A percentile compares a stretch with the other conserved stretches of the same genome.
Evolutionary conservation across 2,329 filamentous ascomycete species (phyloP).

Genomic region (Dothiorella sarmentorum): DNA sequence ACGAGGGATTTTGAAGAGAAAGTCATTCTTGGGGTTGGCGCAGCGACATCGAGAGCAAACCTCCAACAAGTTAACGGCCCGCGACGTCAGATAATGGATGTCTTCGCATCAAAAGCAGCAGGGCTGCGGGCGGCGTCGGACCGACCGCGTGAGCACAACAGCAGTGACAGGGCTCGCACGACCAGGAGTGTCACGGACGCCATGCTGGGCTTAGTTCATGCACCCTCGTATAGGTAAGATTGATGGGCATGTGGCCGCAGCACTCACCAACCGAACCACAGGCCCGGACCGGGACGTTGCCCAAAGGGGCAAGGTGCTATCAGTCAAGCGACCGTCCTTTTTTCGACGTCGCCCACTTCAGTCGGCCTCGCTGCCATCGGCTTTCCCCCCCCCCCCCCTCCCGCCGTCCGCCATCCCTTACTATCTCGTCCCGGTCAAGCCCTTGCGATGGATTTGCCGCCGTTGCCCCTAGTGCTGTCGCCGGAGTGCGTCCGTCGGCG

Average conservation of each 20-base stretch:
- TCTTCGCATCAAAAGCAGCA: background rate
- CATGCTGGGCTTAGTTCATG: background rate
- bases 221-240: constrained; percentile 7
- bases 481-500: background rate
- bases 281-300: constrained; percentile 5
- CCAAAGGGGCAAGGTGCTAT: background rate
- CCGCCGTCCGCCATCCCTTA: background rate
- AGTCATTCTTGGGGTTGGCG: constrained; percentile 16
- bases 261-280: constrained; percentile 7
- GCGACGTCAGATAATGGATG: background rate
- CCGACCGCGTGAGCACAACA: no score
- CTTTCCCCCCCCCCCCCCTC: no score
- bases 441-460: no score
- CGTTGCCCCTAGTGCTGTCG: background rate
- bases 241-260: constrained; percentile 9
- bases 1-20: constrained; percentile 20
- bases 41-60: background rate
- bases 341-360: constrained; percentile 7
- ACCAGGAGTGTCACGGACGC: background rate
- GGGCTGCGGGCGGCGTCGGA: background rate
- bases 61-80: background rate
- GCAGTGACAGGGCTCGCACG: no score
- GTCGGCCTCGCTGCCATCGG: background rate
- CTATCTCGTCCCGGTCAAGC: background rate
- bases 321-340: constrained; percentile 6